Base-by-base conservation (phyloP, 139 green algal species). In the Dunaliella primolecta region DNA sequence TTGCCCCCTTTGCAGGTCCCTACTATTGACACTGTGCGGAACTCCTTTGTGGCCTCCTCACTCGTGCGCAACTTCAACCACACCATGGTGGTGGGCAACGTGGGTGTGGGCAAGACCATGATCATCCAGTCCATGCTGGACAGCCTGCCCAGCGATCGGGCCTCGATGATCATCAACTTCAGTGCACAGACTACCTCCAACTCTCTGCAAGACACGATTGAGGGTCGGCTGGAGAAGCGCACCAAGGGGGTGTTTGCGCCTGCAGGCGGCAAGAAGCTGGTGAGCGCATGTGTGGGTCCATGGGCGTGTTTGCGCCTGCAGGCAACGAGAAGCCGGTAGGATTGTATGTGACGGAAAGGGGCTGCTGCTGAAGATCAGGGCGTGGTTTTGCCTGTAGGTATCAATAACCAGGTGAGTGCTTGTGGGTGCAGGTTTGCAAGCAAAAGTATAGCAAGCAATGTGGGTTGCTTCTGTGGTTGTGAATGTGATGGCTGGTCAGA, bases 141-240 rank as follows among this genome's bases (percentile, higher is more conserved):
- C 24, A 76, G 38, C 7, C 88, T 96, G 57, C 91, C 90, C 2
- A 81, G 86, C 3, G 90, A 94, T 85, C 86, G 84, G 72, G 83
- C 81, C 77, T 87, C 80, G 83, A 93, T 95, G 83, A 86, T 82
- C 71, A 94, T 97, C 87, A 96, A 95, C 91, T 96, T 96, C 85
- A 93, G 85, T 20, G 94, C 94, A 35, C 90, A 93, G 87, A 94
- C 93, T 0, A 90, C 84, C 2, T 93, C 87, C 71, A 94, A 94
- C 88, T 92, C 87, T 0, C 86, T 95, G 30, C 92, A 95, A 90
- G 92, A 95, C 75, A 93, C 93, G 0, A 95, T 97, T 85, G 94
- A 97, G 86, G 93, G 94, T 82, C 91, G 91, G 87, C 88, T 97
- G 83, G 94, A 96, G 88, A 97, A 97, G 92, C 91, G 94, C n/a